Base-by-base conservation (phyloP, 192 early-diverging fungal genomes). In the Diversispora eburnea region DNA sequence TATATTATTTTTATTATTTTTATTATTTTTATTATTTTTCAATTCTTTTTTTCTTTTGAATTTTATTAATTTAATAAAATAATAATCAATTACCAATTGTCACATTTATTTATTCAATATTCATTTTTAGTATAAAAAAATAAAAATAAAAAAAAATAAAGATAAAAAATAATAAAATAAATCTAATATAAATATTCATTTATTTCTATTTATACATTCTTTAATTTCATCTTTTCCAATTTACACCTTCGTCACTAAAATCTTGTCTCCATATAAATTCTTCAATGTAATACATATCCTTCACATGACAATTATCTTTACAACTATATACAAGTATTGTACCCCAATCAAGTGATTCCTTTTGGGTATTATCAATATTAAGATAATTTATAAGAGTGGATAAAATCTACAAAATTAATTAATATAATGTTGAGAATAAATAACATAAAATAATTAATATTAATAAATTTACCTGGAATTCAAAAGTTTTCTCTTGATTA, bases 311-410 rank as follows among this genome's bases (percentile, higher is more conserved):
- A 80, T 91, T 93, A 42, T 82, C 77, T 41, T 91, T 86, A 78
- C 97, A 99, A 20, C 95, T 86, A 77, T 92, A 98, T 10, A 98
- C 82, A 17, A 93, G 81, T 8, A 98, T 75, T 3, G 92, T 94
- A 2, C 97, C 97, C 88, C 93, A 99, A 77, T 99, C 97, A 41
- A 98, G 75, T 10, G 93, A 88, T 72, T 91, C 78, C 0, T 82
- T 69, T 20, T 86, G 84, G 0, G 77, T 83, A 59, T 95, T 84
- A 74, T 94, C 87, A 39, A 98, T 85, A 13, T 80, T 72, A 39
- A 98, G 80, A 71, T 91, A 79, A 74, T 90, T 91, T 60, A 98
- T 83, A 56, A 98, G 84, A 58, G 94, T 94, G 1, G 96, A 95
- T 83, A 97, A 87, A 49, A 95, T 87, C 88, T 90, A 33, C 25